Conservation (phyloP, 2,329 filamentous ascomycete genomes). For the Trichophyton verrucosum region DNA sequence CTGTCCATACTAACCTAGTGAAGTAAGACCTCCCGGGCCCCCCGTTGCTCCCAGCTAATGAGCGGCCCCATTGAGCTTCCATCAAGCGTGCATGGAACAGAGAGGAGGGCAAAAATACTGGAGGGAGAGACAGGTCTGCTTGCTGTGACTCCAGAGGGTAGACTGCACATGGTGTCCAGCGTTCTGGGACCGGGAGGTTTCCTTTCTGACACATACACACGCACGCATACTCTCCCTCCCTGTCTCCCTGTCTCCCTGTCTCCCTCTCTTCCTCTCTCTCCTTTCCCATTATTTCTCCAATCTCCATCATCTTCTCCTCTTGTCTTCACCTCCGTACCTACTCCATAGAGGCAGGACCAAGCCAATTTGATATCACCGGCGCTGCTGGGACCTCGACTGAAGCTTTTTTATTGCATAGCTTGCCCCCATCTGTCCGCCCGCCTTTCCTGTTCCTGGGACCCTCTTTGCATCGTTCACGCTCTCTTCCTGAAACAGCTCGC, state of each 20-base stretch:
- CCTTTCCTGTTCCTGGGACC: not conserved
- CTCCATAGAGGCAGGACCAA: not conserved
- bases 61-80: constrained; percentile 1
- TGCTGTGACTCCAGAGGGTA: not conserved
- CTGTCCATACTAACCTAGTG: constrained; percentile 2
- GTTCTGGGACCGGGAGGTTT: not conserved
- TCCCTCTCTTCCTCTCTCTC: not conserved
- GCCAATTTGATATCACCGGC: not conserved
- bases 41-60: constrained; percentile 1
- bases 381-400: not conserved
- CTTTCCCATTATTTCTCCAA: too few relatives aligned
- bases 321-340: not conserved
- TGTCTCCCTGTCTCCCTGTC: not conserved
- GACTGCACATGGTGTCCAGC: not conserved
- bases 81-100: not conserved
- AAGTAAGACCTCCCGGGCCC: constrained; percentile 3
- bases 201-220: not conserved
- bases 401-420: not conserved
- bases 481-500: not conserved
- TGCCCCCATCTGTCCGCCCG: not conserved
- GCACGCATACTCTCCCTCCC: not conserved
- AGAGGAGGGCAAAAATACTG: not conserved
- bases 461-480: not conserved
- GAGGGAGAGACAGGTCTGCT: not conserved
- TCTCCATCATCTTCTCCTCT: not conserved